Base-by-base conservation (phyloP, 2,329 filamentous ascomycete species). In the Pleomassaria siparia region DNA sequence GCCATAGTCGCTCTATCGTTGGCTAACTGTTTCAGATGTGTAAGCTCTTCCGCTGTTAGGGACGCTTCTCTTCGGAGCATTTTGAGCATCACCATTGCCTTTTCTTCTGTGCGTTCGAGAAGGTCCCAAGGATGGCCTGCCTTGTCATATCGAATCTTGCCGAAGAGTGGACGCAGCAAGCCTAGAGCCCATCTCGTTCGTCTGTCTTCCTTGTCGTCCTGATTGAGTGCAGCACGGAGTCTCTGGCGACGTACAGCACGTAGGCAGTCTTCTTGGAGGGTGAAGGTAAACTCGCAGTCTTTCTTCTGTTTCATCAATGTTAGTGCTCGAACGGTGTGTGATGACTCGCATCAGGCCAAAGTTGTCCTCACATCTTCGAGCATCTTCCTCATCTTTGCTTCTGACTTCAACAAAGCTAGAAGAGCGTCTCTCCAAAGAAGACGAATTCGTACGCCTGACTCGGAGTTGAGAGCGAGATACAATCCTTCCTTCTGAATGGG, bases 221-320 rank as follows among this genome's bases (percentile, higher is more conserved):
- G 43, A n/a, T 63, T 42, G 1, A 67, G 58, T 0, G 47, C 32
- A 4, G 52, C 32, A 8, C 52, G 51, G 6, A 66, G 40, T 1
- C 56, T 55, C 12, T 54, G 46, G n/a, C 66, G 63, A n/a, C 66
- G 60, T 1, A 62, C 33, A 2, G 51, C 40, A 16, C 64, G 58
- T 2, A 69, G 45, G 43, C 63, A 64, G 43, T 69, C 64, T 52
- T 65, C 64, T 11, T 43, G 15, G 35, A 54, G 54, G 25, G 44
- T 53, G 42, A 57, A 68, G 1, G 64, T 64, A 28, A 57, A 64
- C 0, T 1, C 9, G 0, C 51, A 51, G 5, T 52, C 29, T 21
- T 24, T 37, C 40, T 58, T 62, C 55, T 62, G 28, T 12, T 5
- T 12, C 13, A 28, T 26, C 16, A 26, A 24, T 18, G 16, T 6